A percentile compares a stretch with the other conserved stretches of the same genome.
Conservation (phyloP, 202 grass and related monocot genomes). For the Setaria italica region DNA sequence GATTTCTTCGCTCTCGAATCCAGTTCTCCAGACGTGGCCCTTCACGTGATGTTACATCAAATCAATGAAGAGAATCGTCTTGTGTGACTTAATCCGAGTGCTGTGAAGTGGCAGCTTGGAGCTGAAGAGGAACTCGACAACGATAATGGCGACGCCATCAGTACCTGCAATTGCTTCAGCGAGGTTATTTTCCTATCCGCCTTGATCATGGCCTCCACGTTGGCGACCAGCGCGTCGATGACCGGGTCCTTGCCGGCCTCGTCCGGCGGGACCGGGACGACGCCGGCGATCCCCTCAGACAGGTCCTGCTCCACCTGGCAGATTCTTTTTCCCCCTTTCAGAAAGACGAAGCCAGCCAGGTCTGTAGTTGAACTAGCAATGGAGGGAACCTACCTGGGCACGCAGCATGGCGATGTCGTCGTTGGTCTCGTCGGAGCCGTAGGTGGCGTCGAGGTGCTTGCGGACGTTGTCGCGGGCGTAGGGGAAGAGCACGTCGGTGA, state of each 20-base stretch:
- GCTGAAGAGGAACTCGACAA: not conserved
- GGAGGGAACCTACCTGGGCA: conserved; percentile 25
- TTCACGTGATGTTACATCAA: not conserved
- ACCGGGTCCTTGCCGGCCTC: conserved; percentile 51
- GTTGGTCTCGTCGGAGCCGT: conserved; percentile 61
- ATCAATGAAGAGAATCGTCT: not conserved
- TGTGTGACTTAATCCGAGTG: not conserved
- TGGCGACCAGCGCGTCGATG: conserved; percentile 65
- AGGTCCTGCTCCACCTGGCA: conserved; percentile 61
- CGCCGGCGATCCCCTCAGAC: conserved; percentile 53
- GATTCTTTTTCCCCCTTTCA: too few species aligned
- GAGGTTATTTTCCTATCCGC: conserved; percentile 84
- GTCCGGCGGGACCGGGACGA: conserved; percentile 62
- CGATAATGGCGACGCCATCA: not conserved
- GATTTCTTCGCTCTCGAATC: conserved; percentile 72
- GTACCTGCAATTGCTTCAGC: conserved; percentile 88
- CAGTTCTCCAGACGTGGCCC: conserved; percentile 84
- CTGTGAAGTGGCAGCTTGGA: not conserved
- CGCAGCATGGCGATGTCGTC: conserved; percentile 74
- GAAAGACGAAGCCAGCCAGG: too few species aligned
- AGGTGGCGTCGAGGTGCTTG: conserved; percentile 67
- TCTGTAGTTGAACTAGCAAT: too few species aligned
- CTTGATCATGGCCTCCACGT: conserved; percentile 88
- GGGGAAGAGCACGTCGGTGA: conserved; percentile 85
- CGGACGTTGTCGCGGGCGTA: conserved; percentile 86